These are phyloP conservation scores for Ulmus americana DNA, from an alignment of 331 rosid genomes.

Conservation along the genomic window DNA sequence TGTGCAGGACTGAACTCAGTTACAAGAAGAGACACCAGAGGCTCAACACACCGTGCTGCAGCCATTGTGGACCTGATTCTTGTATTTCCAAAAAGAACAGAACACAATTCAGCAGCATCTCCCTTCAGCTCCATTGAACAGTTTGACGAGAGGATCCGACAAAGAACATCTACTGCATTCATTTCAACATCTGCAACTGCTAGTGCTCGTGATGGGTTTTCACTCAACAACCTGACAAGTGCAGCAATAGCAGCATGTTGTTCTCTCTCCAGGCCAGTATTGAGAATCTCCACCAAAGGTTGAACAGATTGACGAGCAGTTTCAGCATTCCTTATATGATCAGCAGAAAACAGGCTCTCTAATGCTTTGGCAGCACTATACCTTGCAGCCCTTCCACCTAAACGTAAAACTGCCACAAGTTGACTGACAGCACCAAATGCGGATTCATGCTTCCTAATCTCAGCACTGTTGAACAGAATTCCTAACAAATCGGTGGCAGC, in stretches of 20 bases:
- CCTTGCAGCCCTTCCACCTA: constrained; percentile 94
- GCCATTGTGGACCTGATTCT: constrained; percentile 95
- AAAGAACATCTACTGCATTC: constrained; percentile 98
- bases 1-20: constrained; percentile 80
- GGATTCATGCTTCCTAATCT: constrained; percentile 83
- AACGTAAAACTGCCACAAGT: constrained; percentile 89
- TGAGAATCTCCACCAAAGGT: constrained; percentile 97
- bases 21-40: constrained; percentile 85
- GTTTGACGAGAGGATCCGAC: constrained; percentile 82
- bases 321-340: constrained; percentile 92
- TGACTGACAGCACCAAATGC: constrained; percentile 91
- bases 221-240: constrained; percentile 82
- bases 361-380: constrained; percentile 94
- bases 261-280: constrained; percentile 86
- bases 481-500: constrained; percentile 97
- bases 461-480: constrained; percentile 84
- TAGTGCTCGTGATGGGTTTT: constrained; percentile 92
- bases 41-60: constrained; percentile 91
- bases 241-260: constrained; percentile 99
- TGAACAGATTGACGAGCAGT: constrained; percentile 88
- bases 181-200: constrained; percentile 97
- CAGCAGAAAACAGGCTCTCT: constrained; percentile 95
- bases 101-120: constrained; percentile 91
- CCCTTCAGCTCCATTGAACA: constrained; percentile 90
- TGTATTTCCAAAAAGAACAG: constrained; percentile 91